These are phyloP conservation scores for Wickerhamiella sorbophila DNA, from an alignment of 805 yeast species.

Conservation along the genomic window DNA sequence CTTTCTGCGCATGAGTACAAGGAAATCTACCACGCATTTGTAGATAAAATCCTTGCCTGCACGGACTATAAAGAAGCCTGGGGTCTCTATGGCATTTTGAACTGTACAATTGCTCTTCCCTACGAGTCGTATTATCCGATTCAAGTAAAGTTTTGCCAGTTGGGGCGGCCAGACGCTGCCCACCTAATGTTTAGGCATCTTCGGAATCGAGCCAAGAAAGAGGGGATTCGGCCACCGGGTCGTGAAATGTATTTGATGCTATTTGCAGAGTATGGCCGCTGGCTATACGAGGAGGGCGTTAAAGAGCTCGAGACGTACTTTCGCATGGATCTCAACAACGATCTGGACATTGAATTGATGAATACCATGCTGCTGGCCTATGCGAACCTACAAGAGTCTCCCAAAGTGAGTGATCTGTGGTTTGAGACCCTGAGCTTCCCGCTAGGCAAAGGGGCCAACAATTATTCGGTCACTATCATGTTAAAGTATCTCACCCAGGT, in stretches of 20 bases:
- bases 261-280: constrained; percentile 46
- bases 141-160: constrained; percentile 39
- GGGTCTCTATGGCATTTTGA: constrained; percentile 44
- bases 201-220: constrained; percentile 40
- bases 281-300: constrained; percentile 49
- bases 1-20: constrained; percentile 23
- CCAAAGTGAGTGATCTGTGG: constrained; percentile 46
- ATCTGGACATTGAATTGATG: constrained; percentile 41
- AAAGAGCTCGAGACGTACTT: constrained; percentile 46
- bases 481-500: constrained; percentile 44
- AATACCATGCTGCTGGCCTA: constrained; percentile 55
- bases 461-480: constrained; percentile 54
- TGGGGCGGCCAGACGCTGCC: constrained; percentile 46
- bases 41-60: constrained; percentile 31
- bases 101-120: constrained; percentile 42
- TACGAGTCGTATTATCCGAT: constrained; percentile 44
- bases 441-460: constrained; percentile 37
- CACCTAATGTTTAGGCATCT: constrained; percentile 46
- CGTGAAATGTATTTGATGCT: constrained; percentile 45
- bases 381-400: constrained; percentile 39
- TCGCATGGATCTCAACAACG: constrained; percentile 46
- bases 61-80: constrained; percentile 34
- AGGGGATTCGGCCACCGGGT: constrained; percentile 37
- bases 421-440: constrained; percentile 43
- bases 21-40: constrained; percentile 30